These are phyloP conservation scores for Pharnaceum exiguum DNA, from an alignment of 148 eudicot genomes.

Conservation along the genomic window DNA sequence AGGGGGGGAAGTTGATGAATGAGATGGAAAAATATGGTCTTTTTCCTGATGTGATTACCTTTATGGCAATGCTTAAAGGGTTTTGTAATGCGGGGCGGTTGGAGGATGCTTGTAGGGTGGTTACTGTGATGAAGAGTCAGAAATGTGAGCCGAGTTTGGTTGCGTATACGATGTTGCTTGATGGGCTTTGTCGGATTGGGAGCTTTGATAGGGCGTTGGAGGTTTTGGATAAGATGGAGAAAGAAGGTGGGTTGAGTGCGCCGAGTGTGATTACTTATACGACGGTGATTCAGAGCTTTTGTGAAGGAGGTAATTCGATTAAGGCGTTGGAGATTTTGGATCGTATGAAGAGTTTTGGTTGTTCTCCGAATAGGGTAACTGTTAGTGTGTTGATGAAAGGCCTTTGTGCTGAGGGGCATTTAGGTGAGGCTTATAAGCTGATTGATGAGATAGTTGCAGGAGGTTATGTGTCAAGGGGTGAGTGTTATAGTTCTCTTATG, in stretches of 20 bases:
- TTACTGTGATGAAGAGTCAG: slow-evolving; percentile 48
- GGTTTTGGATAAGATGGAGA: slow-evolving; percentile 71
- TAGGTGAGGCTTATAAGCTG: slow-evolving; percentile 52
- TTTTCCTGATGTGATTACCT: slow-evolving; percentile 62
- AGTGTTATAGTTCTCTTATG: slow-evolving; percentile 65
- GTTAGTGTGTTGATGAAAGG: slow-evolving; percentile 52
- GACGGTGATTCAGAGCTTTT: slow-evolving; percentile 51
- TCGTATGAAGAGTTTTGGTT: slow-evolving; percentile 42
- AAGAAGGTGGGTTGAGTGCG: slow-evolving; percentile 45
- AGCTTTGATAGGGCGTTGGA: slow-evolving; percentile 51
- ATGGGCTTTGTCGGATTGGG: slow-evolving; percentile 66
- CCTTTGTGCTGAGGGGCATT: slow-evolving; percentile 48
- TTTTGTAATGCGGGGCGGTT: slow-evolving; percentile 55
- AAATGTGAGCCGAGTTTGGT: slow-evolving; percentile 64
- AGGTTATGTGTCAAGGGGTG: slow-evolving; percentile 35
- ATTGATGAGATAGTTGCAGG: slow-evolving; percentile 37
- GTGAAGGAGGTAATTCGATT: slow-evolving; percentile 42
- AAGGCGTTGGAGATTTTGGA: slow-evolving; percentile 66
- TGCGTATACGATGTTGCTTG: slow-evolving; percentile 55
- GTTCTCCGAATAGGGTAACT: slow-evolving; percentile 63
- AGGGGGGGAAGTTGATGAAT: slow-evolving; percentile 35
- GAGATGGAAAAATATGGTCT: slow-evolving; percentile 52
- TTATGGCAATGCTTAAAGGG: slow-evolving; percentile 59
- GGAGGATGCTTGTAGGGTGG: slow-evolving; percentile 64
- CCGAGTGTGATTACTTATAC: slow-evolving; percentile 79